Conservation (phyloP, 2,329 filamentous ascomycete genomes). For the Penicillium olsonii region DNA sequence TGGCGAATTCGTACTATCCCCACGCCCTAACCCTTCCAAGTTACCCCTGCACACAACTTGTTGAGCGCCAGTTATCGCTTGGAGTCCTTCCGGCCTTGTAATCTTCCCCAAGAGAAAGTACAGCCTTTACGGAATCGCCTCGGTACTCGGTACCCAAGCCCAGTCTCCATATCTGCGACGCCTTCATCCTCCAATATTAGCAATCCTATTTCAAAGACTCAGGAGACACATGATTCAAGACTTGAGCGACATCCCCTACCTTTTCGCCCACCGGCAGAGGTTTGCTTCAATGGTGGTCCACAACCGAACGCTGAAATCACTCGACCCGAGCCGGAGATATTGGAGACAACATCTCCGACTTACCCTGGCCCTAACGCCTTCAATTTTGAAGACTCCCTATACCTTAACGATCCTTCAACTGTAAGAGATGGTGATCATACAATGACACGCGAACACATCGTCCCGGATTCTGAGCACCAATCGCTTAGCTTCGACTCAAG, state of each 20-base stretch:
- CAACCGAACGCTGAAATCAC: neutral
- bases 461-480: slow-evolving; percentile 1
- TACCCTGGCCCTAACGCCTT: slow-evolving; percentile 3
- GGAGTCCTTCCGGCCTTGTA: slow-evolving; percentile 17
- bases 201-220: neutral
- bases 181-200: slow-evolving; percentile 7
- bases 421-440: slow-evolving; percentile 3
- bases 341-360: neutral
- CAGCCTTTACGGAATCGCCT: slow-evolving; percentile 4
- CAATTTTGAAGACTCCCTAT: slow-evolving; percentile 4
- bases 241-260: slow-evolving; percentile 14
- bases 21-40: neutral
- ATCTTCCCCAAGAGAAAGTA: slow-evolving; percentile 9
- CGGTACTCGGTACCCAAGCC: slow-evolving; percentile 14
- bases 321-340: neutral
- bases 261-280: slow-evolving; percentile 11
- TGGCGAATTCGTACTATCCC: neutral
- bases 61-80: slow-evolving; percentile 11
- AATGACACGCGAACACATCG: too few relatives aligned
- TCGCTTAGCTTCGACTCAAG: slow-evolving; percentile 2
- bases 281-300: slow-evolving; percentile 8
- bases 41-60: neutral
- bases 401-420: slow-evolving; percentile 1
- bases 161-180: slow-evolving; percentile 12
- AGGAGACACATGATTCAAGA: neutral